These are phyloP conservation scores for Aspergillus aculeatinus DNA, from an alignment of 2,329 filamentous ascomycete genomes.

Conservation along the genomic window DNA sequence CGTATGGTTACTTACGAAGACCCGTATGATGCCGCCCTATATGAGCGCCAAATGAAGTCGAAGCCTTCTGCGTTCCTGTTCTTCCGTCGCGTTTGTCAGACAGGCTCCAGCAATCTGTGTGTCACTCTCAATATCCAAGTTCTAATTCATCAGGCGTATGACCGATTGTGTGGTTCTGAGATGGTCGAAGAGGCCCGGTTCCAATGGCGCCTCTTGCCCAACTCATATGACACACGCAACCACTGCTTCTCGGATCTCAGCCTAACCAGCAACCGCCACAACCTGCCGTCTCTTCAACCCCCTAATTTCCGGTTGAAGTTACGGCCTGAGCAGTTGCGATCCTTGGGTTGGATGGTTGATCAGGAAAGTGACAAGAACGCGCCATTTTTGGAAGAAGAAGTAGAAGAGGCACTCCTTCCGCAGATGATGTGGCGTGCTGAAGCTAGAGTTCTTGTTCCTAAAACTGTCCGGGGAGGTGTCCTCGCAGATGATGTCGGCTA, in stretches of 20 bases:
- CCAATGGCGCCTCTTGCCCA: slow-evolving; percentile 50
- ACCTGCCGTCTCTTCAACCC: slow-evolving; percentile 33
- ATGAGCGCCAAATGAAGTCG: slow-evolving; percentile 53
- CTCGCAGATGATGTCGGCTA: slow-evolving; percentile 65
- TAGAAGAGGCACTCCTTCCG: slow-evolving; percentile 55
- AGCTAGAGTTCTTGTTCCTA: slow-evolving; percentile 39
- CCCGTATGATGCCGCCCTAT: slow-evolving; percentile 49
- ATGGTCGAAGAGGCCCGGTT: slow-evolving; percentile 25
- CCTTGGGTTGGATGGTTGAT: slow-evolving; percentile 59
- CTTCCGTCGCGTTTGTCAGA: slow-evolving; percentile 34
- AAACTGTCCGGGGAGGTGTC: slow-evolving; percentile 56
- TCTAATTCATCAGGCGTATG: slow-evolving; percentile 38
- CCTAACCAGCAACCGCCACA: slow-evolving; percentile 45
- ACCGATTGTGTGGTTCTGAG: slow-evolving; percentile 22
- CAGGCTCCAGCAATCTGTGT: slow-evolving; percentile 37
- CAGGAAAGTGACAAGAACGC: slow-evolving; percentile 49
- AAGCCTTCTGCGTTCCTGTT: slow-evolving; percentile 46
- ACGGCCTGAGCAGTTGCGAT: slow-evolving; percentile 54
- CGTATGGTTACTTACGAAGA: slow-evolving; percentile 51
- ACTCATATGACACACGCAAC: slow-evolving; percentile 40
- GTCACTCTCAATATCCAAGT: slow-evolving; percentile 40
- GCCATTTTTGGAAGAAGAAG: slow-evolving; percentile 54
- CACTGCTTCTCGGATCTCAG: slow-evolving; percentile 41
- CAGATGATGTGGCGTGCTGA: slow-evolving; percentile 59
- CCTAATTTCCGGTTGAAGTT: slow-evolving; percentile 42